phyloP scores from a whole-genome alignment of 202 grass and related monocot genomes.

The Zoysia matrella region DNA sequence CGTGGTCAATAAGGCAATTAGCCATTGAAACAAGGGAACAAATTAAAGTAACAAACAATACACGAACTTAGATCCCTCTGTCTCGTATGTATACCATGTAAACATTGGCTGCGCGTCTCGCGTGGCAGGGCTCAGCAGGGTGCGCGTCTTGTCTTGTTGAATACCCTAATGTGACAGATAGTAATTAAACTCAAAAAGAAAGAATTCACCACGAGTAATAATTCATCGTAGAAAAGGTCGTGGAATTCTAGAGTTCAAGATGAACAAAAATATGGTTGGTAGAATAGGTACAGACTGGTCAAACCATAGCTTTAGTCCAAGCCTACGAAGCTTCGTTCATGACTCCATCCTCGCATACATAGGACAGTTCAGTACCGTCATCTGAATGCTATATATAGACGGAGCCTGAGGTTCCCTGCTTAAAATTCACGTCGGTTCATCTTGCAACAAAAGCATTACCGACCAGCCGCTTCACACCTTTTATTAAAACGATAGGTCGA shows the following conservation, averaged over 20 bases:
- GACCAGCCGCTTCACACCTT: no score
- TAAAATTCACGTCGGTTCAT: no score
- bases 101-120: neutral
- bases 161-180: neutral
- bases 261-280: neutral
- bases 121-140: neutral
- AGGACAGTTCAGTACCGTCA: no score
- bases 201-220: constrained; percentile 2
- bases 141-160: neutral
- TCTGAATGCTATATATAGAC: no score
- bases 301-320: no score
- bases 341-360: no score
- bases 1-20: neutral
- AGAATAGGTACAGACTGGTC: neutral
- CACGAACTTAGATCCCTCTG: no score
- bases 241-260: neutral
- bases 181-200: neutral
- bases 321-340: no score
- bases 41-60: neutral
- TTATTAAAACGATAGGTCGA: neutral
- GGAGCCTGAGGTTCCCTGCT: no score
- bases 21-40: no score
- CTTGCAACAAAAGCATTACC: no score
- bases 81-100: constrained; percentile 6
- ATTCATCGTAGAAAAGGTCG: neutral